Evolutionary conservation across 345 rosid species (phyloP).

Genomic region (Gossypium ekmanianum): DNA sequence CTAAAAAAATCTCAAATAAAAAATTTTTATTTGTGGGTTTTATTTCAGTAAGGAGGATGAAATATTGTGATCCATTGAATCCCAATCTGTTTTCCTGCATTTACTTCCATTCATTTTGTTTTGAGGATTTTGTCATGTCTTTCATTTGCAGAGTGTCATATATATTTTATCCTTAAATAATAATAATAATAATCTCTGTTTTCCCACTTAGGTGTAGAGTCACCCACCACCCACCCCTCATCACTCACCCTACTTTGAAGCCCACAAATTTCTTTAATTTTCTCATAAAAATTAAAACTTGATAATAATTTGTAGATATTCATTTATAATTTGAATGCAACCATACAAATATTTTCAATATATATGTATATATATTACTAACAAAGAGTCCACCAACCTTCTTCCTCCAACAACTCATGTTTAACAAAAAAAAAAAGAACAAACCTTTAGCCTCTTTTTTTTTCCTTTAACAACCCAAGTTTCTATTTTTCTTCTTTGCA

Average conservation of each 20-base stretch:
- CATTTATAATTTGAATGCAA: not conserved
- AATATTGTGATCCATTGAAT: constrained; percentile 56
- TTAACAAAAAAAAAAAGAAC: constrained; percentile 9
- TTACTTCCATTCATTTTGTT: constrained; percentile 53
- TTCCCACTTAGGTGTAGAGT: constrained; percentile 36
- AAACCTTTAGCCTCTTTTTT: not conserved
- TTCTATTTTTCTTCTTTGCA: constrained; percentile 7
- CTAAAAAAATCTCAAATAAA: no score
- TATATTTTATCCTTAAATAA: constrained; percentile 7
- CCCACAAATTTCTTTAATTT: not conserved
- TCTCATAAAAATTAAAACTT: not conserved
- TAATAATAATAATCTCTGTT: constrained; percentile 19
- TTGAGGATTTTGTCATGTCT: constrained; percentile 12
- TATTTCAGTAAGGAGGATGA: constrained; percentile 14
- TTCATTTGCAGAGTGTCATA: constrained; percentile 6
- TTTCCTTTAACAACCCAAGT: constrained; percentile 17
- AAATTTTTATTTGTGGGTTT: constrained; percentile 9
- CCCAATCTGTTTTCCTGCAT: constrained; percentile 53
- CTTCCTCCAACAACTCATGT: constrained; percentile 17
- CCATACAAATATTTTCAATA: not conserved
- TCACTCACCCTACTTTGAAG: constrained; percentile 31
- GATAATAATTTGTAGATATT: not conserved
- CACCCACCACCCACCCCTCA: constrained; percentile 37
- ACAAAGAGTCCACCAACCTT: constrained; percentile 28
- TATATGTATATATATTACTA: constrained; percentile 19